Evolutionary conservation across 192 early-diverging fungal genomes (phyloP).

Genomic region (Gamsiella multidivaricata): DNA sequence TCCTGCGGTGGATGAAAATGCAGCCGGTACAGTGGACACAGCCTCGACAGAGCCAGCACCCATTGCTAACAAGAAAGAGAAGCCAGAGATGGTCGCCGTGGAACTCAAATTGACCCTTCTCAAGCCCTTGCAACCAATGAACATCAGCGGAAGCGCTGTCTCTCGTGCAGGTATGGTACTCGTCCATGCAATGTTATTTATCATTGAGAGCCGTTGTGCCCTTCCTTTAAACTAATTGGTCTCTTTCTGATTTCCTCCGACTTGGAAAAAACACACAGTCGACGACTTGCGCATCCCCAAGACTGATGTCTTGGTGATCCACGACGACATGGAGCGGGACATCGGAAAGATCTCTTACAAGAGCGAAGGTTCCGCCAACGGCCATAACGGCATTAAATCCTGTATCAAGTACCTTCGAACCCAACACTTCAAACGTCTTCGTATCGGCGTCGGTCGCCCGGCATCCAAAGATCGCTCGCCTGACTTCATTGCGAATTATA

Average conservation of each 20-base stretch:
- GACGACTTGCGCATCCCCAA: conserved; percentile 56
- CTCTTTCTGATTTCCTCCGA: too few species aligned
- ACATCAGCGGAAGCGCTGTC: conserved; percentile 72
- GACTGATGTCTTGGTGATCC: conserved; percentile 68
- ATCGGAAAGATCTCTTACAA: conserved; percentile 73
- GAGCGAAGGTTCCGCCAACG: conserved; percentile 69
- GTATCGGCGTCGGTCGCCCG: conserved; percentile 80
- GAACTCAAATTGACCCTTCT: conserved; percentile 64
- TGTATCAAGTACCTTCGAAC: conserved; percentile 63
- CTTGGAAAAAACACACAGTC: conserved; percentile 25
- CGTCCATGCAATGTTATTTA: background rate
- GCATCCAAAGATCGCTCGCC: conserved; percentile 33
- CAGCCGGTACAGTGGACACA: too few species aligned
- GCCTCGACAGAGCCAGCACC: too few species aligned
- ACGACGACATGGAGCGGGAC: conserved; percentile 80
- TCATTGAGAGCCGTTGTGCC: conserved; percentile 6
- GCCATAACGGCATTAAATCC: conserved; percentile 83
- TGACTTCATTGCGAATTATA: conserved; percentile 65
- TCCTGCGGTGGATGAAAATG: too few species aligned
- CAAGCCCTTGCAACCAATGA: conserved; percentile 76
- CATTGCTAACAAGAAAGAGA: background rate
- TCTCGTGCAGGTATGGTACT: conserved; percentile 67
- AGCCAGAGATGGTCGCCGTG: conserved; percentile 11
- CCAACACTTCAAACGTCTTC: conserved; percentile 64
- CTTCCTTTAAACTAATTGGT: too few species aligned